A percentile compares a stretch with the other conserved stretches of the same genome.
Evolutionary conservation across 2,329 filamentous ascomycete genomes (phyloP).

Genomic region (Stagonosporopsis rhizophila): DNA sequence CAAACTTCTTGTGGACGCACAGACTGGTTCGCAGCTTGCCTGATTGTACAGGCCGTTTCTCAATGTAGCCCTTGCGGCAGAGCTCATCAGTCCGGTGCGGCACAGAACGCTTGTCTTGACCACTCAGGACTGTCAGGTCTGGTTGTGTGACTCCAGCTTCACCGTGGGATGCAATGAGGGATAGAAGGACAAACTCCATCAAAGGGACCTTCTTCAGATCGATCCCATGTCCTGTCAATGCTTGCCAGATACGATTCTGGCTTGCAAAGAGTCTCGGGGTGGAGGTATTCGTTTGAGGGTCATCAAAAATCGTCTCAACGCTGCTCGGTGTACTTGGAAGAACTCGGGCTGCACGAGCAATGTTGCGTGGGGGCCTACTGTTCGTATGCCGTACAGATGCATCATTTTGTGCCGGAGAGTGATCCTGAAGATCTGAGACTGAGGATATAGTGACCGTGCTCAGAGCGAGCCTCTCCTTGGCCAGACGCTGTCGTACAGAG

Average conservation of each 20-base stretch:
- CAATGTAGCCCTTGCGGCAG: conserved; percentile 66
- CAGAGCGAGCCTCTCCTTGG: conserved; percentile 11
- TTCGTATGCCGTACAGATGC: neutral
- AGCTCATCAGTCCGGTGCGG: conserved; percentile 66
- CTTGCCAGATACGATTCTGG: conserved; percentile 65
- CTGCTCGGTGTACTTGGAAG: conserved; percentile 13
- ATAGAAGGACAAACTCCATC: conserved; percentile 64
- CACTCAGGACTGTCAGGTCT: conserved; percentile 61
- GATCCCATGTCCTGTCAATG: conserved; percentile 65
- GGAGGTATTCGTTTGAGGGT: conserved; percentile 26
- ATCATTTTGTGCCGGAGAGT: neutral
- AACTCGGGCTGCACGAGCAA: conserved; percentile 21
- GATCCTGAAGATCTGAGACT: neutral
- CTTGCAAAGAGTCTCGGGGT: conserved; percentile 54
- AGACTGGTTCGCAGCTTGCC: conserved; percentile 63
- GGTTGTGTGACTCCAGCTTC: conserved; percentile 64
- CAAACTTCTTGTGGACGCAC: conserved; percentile 61
- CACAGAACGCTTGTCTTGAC: conserved; percentile 70
- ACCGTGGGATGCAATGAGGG: conserved; percentile 64
- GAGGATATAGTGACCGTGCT: neutral
- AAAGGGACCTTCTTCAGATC: conserved; percentile 62
- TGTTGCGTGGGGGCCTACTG: neutral
- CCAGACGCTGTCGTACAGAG: conserved; percentile 31
- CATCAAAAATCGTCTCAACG: conserved; percentile 35
- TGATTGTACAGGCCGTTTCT: conserved; percentile 54